Evolutionary conservation across 345 rosid species (phyloP).

Genomic region (Euphorbia peplus): DNA sequence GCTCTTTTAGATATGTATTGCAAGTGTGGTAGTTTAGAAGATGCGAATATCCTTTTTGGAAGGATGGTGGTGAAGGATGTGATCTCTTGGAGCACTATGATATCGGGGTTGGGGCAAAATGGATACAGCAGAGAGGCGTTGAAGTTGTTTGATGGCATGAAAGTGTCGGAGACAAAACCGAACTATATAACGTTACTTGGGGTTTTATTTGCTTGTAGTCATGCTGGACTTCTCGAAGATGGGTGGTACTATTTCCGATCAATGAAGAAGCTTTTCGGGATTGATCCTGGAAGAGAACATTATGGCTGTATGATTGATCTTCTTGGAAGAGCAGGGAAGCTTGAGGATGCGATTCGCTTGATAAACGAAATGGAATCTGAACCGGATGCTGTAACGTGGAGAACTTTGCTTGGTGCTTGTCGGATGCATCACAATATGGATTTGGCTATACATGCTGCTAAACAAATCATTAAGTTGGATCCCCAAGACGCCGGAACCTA

Average conservation of each 20-base stretch:
- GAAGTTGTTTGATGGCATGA: constrained; percentile 50
- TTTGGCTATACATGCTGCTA: constrained; percentile 54
- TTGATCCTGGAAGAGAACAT: constrained; percentile 65
- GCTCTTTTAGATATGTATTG: constrained; percentile 78
- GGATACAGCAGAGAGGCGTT: constrained; percentile 66
- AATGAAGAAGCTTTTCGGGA: constrained; percentile 56
- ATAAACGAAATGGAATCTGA: constrained; percentile 57
- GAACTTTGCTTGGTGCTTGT: constrained; percentile 61
- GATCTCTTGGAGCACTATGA: constrained; percentile 79
- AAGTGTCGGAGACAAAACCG: constrained; percentile 44
- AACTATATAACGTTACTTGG: constrained; percentile 61
- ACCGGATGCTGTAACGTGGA: constrained; percentile 69
- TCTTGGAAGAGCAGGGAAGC: constrained; percentile 68
- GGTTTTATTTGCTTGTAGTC: constrained; percentile 75
- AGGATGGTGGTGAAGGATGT: constrained; percentile 59
- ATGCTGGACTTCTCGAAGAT: constrained; percentile 59
- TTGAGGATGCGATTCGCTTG: constrained; percentile 52
- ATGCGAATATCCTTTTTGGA: constrained; percentile 44
- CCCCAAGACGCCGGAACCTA: constrained; percentile 64
- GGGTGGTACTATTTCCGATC: constrained; percentile 59
- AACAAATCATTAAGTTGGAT: constrained; percentile 51
- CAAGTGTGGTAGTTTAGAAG: constrained; percentile 66
- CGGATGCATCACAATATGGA: constrained; percentile 53
- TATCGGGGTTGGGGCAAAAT: constrained; percentile 67
- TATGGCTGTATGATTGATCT: constrained; percentile 78